Base-by-base conservation (phyloP, 129 eudicot genomes). In the Kitagawia praeruptora region DNA sequence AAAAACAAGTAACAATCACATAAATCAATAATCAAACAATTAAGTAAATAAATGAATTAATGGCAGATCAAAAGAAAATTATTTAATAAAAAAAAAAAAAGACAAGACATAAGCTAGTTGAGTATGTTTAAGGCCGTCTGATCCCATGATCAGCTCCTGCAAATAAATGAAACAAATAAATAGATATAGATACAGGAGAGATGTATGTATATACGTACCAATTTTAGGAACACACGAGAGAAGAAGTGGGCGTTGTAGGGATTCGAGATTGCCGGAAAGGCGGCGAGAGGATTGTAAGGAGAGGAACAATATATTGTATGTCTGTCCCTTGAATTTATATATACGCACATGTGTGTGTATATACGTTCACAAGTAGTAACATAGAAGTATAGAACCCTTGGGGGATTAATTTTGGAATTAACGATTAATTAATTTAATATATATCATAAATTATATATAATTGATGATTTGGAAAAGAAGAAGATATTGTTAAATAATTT, bases 191-290 rank as follows among this genome's bases (percentile, higher is more conserved):
- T 12, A 74, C 40, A 40, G 42, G 41, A 25, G 19, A 72, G 37
- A 44, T 47, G 46, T 46, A 25, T 61, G 69, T 54, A 21, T 54
- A 21, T n/a, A 44, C 61, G 13, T 74, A 74, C 61, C 39, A 74
- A 38, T 25, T 8, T 4, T 23, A 15, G 76, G 7, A 13, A 72
- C 49, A 39, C 45, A 54, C 48, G 44, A 40, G 37, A 38, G 75
- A 40, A n/a, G 38, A 46, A 45, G 56, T 27, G 76, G 76, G 19
- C n/a, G 53, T 23, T 25, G 40, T 31, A 45, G 77, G 27, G 38
- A 74, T 74, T 74, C 77, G n/a, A 74, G 19, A 51, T 73, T 27
- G 61, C 77, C 61, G 61, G 77, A 73, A 72, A 73, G 77, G 77
- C 58, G 77, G 77, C 77, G 61, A 74, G 77, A 74, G 77, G 48